Evolutionary conservation across 305 asterid genomes (phyloP).

Genomic region (Fraxinus xanthoxyloides): DNA sequence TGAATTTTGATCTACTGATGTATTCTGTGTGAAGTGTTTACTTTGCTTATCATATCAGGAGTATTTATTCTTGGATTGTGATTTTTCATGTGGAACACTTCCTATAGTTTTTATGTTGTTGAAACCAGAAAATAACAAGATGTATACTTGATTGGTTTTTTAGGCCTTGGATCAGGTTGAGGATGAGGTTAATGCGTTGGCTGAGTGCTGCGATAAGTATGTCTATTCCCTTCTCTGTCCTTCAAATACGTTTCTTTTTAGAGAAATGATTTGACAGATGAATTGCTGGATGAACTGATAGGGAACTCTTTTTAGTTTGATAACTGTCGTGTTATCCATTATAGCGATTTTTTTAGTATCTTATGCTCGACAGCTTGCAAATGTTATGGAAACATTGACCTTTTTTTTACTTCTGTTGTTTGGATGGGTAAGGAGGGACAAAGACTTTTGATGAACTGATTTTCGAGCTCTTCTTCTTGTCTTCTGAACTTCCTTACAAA

Average conservation of each 20-base stretch:
- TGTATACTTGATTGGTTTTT: conserved; percentile 15
- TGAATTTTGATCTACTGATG: not conserved
- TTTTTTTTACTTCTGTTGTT: not conserved
- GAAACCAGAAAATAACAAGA: conserved; percentile 15
- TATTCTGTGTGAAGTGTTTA: conserved; percentile 2
- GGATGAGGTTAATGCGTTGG: conserved; percentile 86
- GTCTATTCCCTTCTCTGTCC: conserved; percentile 22
- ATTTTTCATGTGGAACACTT: not conserved
- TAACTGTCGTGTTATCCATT: not conserved
- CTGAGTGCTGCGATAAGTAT: conserved; percentile 90
- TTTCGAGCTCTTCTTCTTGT: not conserved
- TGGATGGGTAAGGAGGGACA: not conserved
- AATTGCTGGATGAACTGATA: not conserved
- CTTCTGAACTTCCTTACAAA: not conserved
- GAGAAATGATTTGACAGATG: not conserved
- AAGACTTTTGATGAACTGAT: not conserved
- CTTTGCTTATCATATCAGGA: conserved; percentile 7
- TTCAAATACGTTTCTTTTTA: not conserved
- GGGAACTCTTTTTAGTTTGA: not conserved
- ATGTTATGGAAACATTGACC: not conserved
- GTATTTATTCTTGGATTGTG: not conserved
- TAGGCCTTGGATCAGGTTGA: conserved; percentile 94
- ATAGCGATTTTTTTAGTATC: not conserved
- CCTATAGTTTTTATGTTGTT: not conserved
- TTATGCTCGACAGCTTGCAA: not conserved